Evolutionary conservation across 306 rosid genomes (phyloP), one percentile per base, ranked within the genome.

Genomic region (Lathyrus sativus): DNA sequence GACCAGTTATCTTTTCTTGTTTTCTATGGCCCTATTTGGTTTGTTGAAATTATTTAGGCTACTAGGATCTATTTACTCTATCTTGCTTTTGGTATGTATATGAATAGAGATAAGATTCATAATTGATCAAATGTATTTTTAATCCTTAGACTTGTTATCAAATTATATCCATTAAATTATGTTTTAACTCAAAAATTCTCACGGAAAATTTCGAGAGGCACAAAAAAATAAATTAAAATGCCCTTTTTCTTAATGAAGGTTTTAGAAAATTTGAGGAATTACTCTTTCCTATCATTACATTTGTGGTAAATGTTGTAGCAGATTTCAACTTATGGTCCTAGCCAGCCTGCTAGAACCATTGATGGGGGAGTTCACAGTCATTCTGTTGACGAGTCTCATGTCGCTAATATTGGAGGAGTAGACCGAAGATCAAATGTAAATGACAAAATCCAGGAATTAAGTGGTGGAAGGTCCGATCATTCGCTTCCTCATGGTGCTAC

Each of bases 401-500:
- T 79, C 45, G 33, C 84, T 51, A 84, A 58, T 75, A 74, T 88
- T 44, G 88, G 89, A 57, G 87, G 85, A 60, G 73, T 86, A 63
- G 96, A 86, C 44, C 83, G 87, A 53, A 86, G 88, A 70, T 12
- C 88, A 77, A 63, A 82, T 67, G 70, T 60, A 41, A 88, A 88
- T 22, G 98, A 92, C 37, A 82, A 82, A 76, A 59, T 76, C 62
- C n/a, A 82, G 71, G 93, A 85, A 71, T 76, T 80, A 64, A 80
- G 90, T 54, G 46, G 91, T 72, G 87, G 90, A 74, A 88, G 93
- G 82, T 61, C 86, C 24, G 96, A 86, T 53, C 81, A 79, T 76
- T 83, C 95, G 49, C 93, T 92, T 79, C 98, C 98, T 39, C 93
- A 90, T 48, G 96, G 86, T 82, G 96, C 98, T 82, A 80, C 96